Evolutionary conservation across 192 early-diverging fungal species (phyloP).

Genomic region (Entomortierella lignicola): DNA sequence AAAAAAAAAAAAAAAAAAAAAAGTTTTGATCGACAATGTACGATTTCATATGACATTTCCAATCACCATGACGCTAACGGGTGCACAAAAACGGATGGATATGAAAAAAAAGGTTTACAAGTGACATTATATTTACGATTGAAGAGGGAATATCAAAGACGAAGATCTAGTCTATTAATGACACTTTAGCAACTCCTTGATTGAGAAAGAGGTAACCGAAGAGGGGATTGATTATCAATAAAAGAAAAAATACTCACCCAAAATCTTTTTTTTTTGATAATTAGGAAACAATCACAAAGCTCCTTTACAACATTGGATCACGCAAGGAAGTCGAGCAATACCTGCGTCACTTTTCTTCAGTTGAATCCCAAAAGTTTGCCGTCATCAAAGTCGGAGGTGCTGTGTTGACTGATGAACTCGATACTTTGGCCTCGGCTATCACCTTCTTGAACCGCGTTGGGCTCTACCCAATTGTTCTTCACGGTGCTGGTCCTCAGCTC

Average conservation of each 20-base stretch:
- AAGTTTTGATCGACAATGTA: too few relatives aligned
- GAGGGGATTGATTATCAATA: too few relatives aligned
- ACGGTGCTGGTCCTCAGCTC: constrained; percentile 97
- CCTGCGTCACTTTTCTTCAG: constrained; percentile 94
- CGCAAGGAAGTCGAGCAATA: constrained; percentile 99
- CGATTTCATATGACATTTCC: too few relatives aligned
- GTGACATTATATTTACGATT: too few relatives aligned
- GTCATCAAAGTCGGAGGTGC: constrained; percentile 99
- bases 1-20: not conserved
- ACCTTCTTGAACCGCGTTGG: constrained; percentile 98
- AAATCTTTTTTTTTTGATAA: not conserved
- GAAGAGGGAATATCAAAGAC: too few relatives aligned
- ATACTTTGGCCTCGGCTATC: constrained; percentile 92
- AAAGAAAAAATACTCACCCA: not conserved
- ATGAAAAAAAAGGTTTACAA: too few relatives aligned
- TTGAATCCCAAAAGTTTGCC: constrained; percentile 99
- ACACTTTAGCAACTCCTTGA: too few relatives aligned
- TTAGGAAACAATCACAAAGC: constrained; percentile 86
- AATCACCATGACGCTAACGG: too few relatives aligned
- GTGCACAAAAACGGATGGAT: too few relatives aligned
- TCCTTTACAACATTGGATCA: constrained; percentile 98
- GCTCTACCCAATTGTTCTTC: constrained; percentile 97
- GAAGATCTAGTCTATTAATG: too few relatives aligned
- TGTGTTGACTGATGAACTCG: constrained; percentile 95
- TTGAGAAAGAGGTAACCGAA: too few relatives aligned